phyloP scores from a whole-genome alignment of 352 stramenopile species.

The Phytophthora pseudosyringae region DNA sequence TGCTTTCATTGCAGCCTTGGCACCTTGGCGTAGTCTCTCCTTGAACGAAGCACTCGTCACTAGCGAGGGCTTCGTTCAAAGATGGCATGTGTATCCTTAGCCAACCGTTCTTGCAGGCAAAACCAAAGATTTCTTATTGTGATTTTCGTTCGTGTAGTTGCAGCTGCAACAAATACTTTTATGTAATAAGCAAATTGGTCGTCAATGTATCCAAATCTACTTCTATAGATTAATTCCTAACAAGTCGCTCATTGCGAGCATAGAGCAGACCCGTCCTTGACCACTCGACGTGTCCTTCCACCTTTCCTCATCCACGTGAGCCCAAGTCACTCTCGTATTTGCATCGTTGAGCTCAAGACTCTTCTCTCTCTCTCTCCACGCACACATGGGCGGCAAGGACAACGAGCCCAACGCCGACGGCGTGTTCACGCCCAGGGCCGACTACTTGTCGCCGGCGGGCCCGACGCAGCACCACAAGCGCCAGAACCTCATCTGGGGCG shows the following conservation, averaged over 20 bases:
- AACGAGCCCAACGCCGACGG: slow-evolving; percentile 51
- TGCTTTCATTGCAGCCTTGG: too few species aligned
- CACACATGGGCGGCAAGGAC: slow-evolving; percentile 43
- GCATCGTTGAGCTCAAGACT: slow-evolving; percentile 14
- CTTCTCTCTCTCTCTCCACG: not conserved
- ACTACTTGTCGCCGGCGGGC: slow-evolving; percentile 40
- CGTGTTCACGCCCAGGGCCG: slow-evolving; percentile 55
- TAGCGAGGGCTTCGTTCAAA: too few species aligned
- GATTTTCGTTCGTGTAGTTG: too few species aligned
- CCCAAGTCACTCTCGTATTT: slow-evolving; percentile 25
- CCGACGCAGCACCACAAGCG: slow-evolving; percentile 35
- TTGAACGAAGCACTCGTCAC: too few species aligned
- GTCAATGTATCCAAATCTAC: too few species aligned
- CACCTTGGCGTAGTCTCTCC: too few species aligned
- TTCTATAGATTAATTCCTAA: too few species aligned
- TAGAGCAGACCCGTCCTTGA: slow-evolving; percentile 19
- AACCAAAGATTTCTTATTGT: too few species aligned
- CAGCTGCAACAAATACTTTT: too few species aligned
- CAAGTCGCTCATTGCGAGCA: slow-evolving; percentile 18
- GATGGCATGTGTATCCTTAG: too few species aligned
- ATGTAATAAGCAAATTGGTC: too few species aligned
- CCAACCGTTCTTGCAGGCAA: too few species aligned
- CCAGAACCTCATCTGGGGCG: slow-evolving; percentile 41
- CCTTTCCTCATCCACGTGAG: slow-evolving; percentile 12
- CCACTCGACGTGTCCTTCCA: slow-evolving; percentile 11